These are phyloP conservation scores for Tetradesmus obliquus DNA, from an alignment of 139 green algal genomes.

Conservation along the genomic window DNA sequence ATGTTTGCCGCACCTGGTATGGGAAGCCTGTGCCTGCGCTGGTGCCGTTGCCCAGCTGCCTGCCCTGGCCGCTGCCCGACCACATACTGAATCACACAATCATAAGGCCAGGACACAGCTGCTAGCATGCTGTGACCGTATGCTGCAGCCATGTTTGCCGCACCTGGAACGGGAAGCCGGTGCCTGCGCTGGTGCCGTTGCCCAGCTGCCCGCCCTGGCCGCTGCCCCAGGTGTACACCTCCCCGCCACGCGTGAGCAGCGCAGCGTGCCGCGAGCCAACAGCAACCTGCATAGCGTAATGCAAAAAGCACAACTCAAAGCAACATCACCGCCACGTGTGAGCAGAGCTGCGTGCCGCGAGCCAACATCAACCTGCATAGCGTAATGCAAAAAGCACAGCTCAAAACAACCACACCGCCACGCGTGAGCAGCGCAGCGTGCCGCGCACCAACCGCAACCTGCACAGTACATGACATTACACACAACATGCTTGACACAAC, in stretches of 20 bases:
- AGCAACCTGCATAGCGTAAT: conserved; percentile 62
- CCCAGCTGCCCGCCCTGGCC: conserved; percentile 88
- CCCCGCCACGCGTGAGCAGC: conserved; percentile 68
- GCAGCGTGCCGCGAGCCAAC: conserved; percentile 79
- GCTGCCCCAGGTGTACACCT: conserved; percentile 85
- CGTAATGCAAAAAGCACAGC: background rate
- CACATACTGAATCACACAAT: too few species aligned
- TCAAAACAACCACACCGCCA: conserved; percentile 56
- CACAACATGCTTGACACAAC: background rate
- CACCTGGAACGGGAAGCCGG: conserved; percentile 33
- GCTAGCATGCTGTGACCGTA: conserved; percentile 2
- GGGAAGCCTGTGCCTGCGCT: background rate
- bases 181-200: conserved; percentile 53
- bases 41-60: conserved; percentile 83
- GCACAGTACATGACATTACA: background rate
- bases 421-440: conserved; percentile 77
- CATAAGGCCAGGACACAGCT: too few species aligned
- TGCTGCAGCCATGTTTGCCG: background rate
- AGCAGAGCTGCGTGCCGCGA: conserved; percentile 79
- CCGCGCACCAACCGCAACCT: conserved; percentile 76
- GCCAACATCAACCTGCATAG: conserved; percentile 69
- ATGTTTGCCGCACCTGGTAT: conserved; percentile 25
- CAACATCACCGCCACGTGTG: conserved; percentile 65
- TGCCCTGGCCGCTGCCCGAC: conserved; percentile 17
- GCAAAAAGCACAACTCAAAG: background rate